Evolutionary conservation across 208 protist species (phyloP).

Genomic region (Trypanosoma grayi): DNA sequence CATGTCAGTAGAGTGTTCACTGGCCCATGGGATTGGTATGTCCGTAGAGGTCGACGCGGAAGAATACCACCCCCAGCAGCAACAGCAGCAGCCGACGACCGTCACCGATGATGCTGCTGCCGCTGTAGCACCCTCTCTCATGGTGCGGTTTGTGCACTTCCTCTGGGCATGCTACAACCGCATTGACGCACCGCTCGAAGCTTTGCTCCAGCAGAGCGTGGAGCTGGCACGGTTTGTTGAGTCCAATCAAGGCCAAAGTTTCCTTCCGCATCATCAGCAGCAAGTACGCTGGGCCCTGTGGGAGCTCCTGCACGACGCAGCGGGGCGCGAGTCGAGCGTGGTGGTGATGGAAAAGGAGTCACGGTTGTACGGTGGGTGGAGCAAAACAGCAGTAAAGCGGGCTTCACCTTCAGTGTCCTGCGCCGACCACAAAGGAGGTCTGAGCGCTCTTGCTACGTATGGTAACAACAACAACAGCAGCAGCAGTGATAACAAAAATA

Average conservation of each 20-base stretch:
- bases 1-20: no score
- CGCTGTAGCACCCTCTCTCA: background rate
- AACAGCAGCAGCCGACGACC: background rate
- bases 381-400: background rate
- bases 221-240: slow-evolving; percentile 25
- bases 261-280: slow-evolving; percentile 20
- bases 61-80: background rate
- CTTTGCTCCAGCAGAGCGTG: slow-evolving; percentile 9
- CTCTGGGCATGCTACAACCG: slow-evolving; percentile 8
- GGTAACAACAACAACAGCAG: background rate
- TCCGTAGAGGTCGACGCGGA: background rate
- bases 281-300: slow-evolving; percentile 25
- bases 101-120: background rate
- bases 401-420: background rate
- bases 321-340: slow-evolving; percentile 5
- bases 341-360: slow-evolving; percentile 11
- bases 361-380: slow-evolving; percentile 6
- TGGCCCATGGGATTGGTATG: no score
- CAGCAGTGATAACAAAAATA: background rate
- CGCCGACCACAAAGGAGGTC: background rate
- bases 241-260: background rate
- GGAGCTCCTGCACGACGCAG: slow-evolving; percentile 14
- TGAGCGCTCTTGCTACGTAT: no score
- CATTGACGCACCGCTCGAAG: slow-evolving; percentile 19
- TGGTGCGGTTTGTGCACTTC: slow-evolving; percentile 15